Percentiles rank a stretch among this genome's conserved stretches.
Conservation (phyloP, 2,329 filamentous ascomycete species). For the Beauveria australis region DNA sequence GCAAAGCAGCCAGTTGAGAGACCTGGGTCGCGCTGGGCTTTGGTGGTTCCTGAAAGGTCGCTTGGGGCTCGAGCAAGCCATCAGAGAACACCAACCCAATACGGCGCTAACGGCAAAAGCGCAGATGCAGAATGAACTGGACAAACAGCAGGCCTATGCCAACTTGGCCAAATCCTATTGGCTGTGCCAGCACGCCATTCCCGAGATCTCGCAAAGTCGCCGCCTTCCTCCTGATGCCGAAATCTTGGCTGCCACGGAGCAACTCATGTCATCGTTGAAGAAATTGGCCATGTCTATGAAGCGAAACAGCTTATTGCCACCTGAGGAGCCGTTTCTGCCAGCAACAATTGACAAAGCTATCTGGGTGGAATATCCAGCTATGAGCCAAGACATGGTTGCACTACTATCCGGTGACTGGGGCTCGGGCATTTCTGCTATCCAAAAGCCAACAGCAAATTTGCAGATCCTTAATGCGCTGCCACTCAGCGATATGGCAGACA, state of each 20-base stretch:
- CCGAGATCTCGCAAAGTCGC: constrained; percentile 38
- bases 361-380: constrained; percentile 69
- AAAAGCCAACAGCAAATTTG: constrained; percentile 37
- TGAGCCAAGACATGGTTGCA: constrained; percentile 63
- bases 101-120: constrained; percentile 43
- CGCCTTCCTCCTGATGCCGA: constrained; percentile 36
- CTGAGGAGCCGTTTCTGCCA: constrained; percentile 59
- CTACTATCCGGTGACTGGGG: constrained; percentile 57
- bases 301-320: constrained; percentile 69
- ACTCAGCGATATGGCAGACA: constrained; percentile 62
- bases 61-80: constrained; percentile 61
- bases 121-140: constrained; percentile 44
- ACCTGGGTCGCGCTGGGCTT: constrained; percentile 63
- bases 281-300: constrained; percentile 78
- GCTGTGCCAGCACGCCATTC: constrained; percentile 54
- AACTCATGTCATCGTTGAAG: constrained; percentile 56
- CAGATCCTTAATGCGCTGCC: constrained; percentile 63
- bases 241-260: constrained; percentile 44
- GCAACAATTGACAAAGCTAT: constrained; percentile 73
- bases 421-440: constrained; percentile 40
- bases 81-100: constrained; percentile 41
- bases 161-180: constrained; percentile 82
- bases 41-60: constrained; percentile 92
- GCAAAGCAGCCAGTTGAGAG: constrained; percentile 51
- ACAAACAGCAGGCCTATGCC: constrained; percentile 69